A percentile compares a stretch with the other conserved stretches of the same genome.
Evolutionary conservation across 208 protist genomes (phyloP).

Genomic region (Trypanosoma lewisi): DNA sequence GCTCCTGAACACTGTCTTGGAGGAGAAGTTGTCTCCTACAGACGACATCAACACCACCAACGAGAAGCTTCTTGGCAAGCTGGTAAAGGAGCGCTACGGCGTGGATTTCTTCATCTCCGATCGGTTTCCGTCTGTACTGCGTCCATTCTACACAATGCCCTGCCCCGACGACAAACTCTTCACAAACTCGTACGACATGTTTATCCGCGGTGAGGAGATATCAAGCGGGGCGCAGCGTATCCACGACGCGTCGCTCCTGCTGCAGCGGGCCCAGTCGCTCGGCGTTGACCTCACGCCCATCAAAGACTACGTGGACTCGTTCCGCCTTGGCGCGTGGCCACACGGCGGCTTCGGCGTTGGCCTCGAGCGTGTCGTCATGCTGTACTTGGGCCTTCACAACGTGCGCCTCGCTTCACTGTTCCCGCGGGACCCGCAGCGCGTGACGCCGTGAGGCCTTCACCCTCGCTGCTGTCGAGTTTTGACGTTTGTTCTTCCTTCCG

Average conservation of each 20-base stretch:
- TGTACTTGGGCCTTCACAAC: constrained; percentile 98
- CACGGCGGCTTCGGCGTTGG: constrained; percentile 99
- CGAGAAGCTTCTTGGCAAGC: constrained; percentile 95
- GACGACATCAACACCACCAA: constrained; percentile 95
- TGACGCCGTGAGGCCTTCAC: constrained; percentile 88
- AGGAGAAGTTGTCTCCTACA: constrained; percentile 73
- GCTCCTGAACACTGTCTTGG: constrained; percentile 89
- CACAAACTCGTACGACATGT: constrained; percentile 99
- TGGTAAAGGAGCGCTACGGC: constrained; percentile 98
- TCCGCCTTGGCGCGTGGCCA: constrained; percentile 97
- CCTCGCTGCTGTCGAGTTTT: not conserved
- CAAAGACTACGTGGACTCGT: constrained; percentile 97
- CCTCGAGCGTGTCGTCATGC: constrained; percentile 99
- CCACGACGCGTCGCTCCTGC: constrained; percentile 95
- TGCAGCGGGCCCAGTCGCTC: constrained; percentile 71
- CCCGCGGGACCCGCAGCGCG: constrained; percentile 97
- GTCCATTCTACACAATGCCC: constrained; percentile 99
- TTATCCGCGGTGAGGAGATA: constrained; percentile 99
- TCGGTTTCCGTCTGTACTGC: constrained; percentile 94
- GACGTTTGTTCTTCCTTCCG: no score
- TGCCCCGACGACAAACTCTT: constrained; percentile 91
- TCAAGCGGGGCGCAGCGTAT: constrained; percentile 99
- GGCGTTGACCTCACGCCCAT: constrained; percentile 88
- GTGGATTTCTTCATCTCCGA: constrained; percentile 99
- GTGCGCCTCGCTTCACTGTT: constrained; percentile 98